Percentiles rank a stretch among this genome's conserved stretches.
phyloP scores from a whole-genome alignment of 73 alveolate species.

The Paramecium primaurelia region DNA sequence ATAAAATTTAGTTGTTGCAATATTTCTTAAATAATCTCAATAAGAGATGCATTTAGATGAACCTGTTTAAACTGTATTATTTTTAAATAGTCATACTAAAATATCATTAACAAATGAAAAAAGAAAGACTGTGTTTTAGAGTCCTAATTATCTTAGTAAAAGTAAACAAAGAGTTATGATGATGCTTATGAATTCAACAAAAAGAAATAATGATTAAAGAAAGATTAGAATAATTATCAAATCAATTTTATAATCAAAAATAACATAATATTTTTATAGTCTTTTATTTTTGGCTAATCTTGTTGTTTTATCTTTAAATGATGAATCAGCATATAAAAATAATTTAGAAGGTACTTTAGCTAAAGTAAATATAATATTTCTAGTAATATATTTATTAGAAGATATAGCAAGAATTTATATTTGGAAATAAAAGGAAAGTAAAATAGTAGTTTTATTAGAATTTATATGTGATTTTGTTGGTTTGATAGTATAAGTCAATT shows the following conservation, averaged over 20 bases:
- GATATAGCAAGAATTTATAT: not conserved
- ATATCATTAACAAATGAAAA: not conserved
- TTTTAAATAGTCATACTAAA: not conserved
- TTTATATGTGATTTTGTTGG: not conserved
- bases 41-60: not conserved
- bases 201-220: not conserved
- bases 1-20: not conserved
- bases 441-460: not conserved
- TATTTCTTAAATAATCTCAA: not conserved
- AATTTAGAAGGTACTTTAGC: not conserved
- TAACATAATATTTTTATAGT: not conserved
- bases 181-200: not conserved
- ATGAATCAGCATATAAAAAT: not conserved
- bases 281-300: not conserved
- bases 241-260: not conserved
- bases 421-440: not conserved
- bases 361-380: not conserved
- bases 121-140: not conserved
- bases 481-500: not conserved
- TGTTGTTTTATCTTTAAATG: not conserved
- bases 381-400: not conserved
- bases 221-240: not conserved
- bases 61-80: not conserved
- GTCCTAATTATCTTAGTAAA: not conserved
- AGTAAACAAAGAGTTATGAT: not conserved